Base-by-base conservation (phyloP, 176 grass and related monocot genomes). In the Oryza australiensis region DNA sequence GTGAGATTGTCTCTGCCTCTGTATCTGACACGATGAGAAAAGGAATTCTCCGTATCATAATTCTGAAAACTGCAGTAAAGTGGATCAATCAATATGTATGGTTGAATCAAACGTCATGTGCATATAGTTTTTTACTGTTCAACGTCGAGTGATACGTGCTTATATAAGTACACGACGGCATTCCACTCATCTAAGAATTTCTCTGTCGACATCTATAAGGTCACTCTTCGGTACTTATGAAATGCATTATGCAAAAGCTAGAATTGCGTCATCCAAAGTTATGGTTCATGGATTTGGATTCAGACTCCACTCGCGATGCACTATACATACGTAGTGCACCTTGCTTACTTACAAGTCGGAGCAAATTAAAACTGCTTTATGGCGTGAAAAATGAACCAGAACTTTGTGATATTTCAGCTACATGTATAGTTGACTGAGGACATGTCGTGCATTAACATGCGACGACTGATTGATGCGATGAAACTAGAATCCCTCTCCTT, bases 261-360 rank as follows among this genome's bases (percentile, higher is more conserved):
- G 74, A 53, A 30, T 18, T 11, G n/a, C 83, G 66, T 86, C 87
- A 86, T 64, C 66, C 75, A 53, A 63, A 85, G 76, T 68, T 55
- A 42, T 30, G 75, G 14, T 43, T 72, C 28, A 80, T 83, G 90
- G 73, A 75, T 74, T 82, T 68, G 68, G 41, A 82, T 91, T 73
- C 90, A 85, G 77, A 85, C 59, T 74, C 82, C 90, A 83, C 86
- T 86, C 70, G 48, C 72, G 33, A 62, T 43, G 26, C 60, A 64
- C 28, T 60, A 75, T n/a, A 11, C 5, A 75, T 14, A 1, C 29
- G 10, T 28, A 64, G 46, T 64, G 82, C 65, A 73, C 73, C 72
- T 43, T 64, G 85, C 73, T 60, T 38, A 12, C 45, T 38, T 73
- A 60, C 78, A 78, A 82, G 37, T 68, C 12, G 59, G 26, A 60